Evolutionary conservation across 805 yeast species (phyloP), one percentile per base, ranked within the genome.

Genomic region (Kazachstania bromeliacearum): DNA sequence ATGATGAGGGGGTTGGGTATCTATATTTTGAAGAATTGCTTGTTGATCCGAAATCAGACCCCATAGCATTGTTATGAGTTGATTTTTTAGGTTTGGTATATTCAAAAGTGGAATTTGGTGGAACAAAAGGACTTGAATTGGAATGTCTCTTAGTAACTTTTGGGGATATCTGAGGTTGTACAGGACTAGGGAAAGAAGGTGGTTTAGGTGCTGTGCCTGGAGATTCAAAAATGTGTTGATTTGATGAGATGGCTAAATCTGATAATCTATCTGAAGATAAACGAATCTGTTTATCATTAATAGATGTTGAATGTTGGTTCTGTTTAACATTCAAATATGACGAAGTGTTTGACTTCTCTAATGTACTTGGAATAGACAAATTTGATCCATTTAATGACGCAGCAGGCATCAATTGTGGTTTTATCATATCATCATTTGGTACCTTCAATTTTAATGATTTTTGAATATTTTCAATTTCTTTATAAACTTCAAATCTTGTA

Each of bases 401-500:
- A 9, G 41, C 37, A 12, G 41, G 41, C 14, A 34, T 12, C 15
- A 37, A 16, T n/a, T 27, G 21, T 13, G 24, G 19, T n/a, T 26
- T 33, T 3, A n/a, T 25, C 3, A 13, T 22, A 14, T n/a, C 12
- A 10, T 19, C 26, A 5, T 26, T 33, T 19, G 25, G 8, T 7
- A 17, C 15, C 6, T 30, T 22, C n/a, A 17, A 17, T 13, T 9
- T 33, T 5, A 20, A 14, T 16, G 35, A 29, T 3, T 28, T 26
- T 21, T 55, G 56, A 48, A 83, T 63, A 26, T 75, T 73, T 55
- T 85, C 92, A 50, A 92, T 89, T 54, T 84, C 94, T 53, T 85
- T 87, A 58, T 75, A 78, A 27, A 92, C 73, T 57, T 87, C 95
- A 59, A 87, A 92, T 42, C 99, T 71, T 0, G 95, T 85, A 18